Base-by-base conservation (phyloP, 768 basidiomycete species). In the Mycena venus region DNA sequence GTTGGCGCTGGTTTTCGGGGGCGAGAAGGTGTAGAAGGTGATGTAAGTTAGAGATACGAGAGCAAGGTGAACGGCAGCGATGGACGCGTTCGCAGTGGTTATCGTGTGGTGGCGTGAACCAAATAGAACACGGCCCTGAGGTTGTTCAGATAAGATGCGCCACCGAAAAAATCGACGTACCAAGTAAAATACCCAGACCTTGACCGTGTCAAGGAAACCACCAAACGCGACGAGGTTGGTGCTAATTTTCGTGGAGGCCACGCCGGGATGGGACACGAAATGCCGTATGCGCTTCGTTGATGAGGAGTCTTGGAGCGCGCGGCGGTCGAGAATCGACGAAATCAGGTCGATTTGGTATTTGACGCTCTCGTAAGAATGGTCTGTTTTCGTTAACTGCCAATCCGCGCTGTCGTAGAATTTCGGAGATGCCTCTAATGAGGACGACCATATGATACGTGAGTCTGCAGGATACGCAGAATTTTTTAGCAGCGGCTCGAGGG, bases 281-380 rank as follows among this genome's bases (percentile, higher is more conserved):
- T 96, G 94, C 53, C 91, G 87, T 23, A 89, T 81, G 15, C 70
- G 81, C 64, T 78, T 82, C 11, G 73, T 51, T 10, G 70, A 69
- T 29, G 79, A 61, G 21, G 70, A 27, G 68, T 80, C 76, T 61
- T 80, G 79, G 9, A 83, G 75, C 23, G 90, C 86, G 6, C 82
- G 80, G 34, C 79, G 84, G 70, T 93, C 91, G 58, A 96, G 85
- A 53, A 86, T 82, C 2, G 89, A 83, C 1, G 87, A 86, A 49
- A 96, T 84, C 58, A 96, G 80, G 78, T 95, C 94, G 29, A 92
- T 91, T 83, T 96, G 92, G 78, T 93, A 95, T 81, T 96, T 96
- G 14, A 90, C 87, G 44, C 84, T 86, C 77, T 94, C 89, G 79
- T 96, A 97, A 0, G 94, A 90, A 70, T 90, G 87, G 23, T 82